A percentile compares a stretch with the other conserved stretches of the same genome.
Conservation (phyloP, 805 yeast genomes). For the Pichia sporocuriosa region DNA sequence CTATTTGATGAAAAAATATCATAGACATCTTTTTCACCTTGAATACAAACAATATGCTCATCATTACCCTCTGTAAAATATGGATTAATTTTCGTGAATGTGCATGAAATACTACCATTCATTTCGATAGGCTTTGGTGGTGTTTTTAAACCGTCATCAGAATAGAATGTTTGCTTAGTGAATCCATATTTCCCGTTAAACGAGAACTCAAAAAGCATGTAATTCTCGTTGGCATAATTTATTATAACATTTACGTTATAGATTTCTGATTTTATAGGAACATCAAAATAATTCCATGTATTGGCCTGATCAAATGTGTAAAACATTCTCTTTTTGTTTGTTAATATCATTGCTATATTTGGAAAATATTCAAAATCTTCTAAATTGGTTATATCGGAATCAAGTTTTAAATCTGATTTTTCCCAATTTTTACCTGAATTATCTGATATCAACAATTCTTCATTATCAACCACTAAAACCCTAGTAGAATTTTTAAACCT, state of each 20-base stretch:
- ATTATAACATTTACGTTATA: slow-evolving; percentile 15
- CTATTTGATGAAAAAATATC: slow-evolving; percentile 34
- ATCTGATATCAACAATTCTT: slow-evolving; percentile 32
- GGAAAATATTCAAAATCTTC: slow-evolving; percentile 31
- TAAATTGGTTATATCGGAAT: slow-evolving; percentile 9
- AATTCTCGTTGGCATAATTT: slow-evolving; percentile 33
- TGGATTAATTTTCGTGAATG: slow-evolving; percentile 22
- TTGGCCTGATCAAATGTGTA: slow-evolving; percentile 45
- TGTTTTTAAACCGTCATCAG: slow-evolving; percentile 39
- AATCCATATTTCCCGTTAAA: slow-evolving; percentile 23
- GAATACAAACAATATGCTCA: slow-evolving; percentile 30
- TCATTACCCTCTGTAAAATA: slow-evolving; percentile 25
- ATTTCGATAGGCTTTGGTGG: slow-evolving; percentile 18
- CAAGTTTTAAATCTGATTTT: slow-evolving; percentile 19
- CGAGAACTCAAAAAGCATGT: slow-evolving; percentile 27
- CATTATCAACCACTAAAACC: slow-evolving; percentile 30
- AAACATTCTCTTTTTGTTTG: slow-evolving; percentile 29
- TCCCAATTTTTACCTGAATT: slow-evolving; percentile 50
- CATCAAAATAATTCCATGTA: slow-evolving; percentile 35
- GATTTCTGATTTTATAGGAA: slow-evolving; percentile 13
- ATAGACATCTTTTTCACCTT: slow-evolving; percentile 32
- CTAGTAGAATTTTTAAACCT: slow-evolving; percentile 53
- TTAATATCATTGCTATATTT: slow-evolving; percentile 37
- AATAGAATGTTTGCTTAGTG: slow-evolving; percentile 26
- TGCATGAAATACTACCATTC: slow-evolving; percentile 16